These are phyloP conservation scores for Rhynchosporium secalis DNA, from an alignment of 2,329 filamentous ascomycete species.

Conservation along the genomic window DNA sequence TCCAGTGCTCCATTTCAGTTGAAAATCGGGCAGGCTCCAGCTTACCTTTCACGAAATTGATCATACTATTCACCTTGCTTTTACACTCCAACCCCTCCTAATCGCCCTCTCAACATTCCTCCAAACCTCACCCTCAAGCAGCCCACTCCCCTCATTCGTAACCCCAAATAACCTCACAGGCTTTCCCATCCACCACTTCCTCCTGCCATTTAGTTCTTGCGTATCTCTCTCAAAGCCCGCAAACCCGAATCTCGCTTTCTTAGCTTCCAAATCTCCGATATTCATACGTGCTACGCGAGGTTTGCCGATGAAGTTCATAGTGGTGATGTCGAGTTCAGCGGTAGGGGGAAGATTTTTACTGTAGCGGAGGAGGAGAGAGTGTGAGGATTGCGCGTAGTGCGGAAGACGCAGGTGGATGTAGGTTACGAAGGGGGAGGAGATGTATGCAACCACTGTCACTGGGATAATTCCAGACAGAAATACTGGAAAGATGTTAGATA, in stretches of 20 bases:
- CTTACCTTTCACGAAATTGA: not conserved
- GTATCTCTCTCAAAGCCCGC: conserved; percentile 38
- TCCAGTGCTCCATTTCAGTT: no score
- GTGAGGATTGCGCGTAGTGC: conserved; percentile 60
- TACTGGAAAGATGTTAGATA: conserved; percentile 44
- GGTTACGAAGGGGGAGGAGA: conserved; percentile 69
- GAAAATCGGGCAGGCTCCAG: not conserved
- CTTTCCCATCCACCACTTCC: conserved; percentile 37
- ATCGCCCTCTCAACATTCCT: conserved; percentile 32
- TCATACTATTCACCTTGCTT: conserved; percentile 1
- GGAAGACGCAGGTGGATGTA: conserved; percentile 72
- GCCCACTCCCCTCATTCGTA: conserved; percentile 29
- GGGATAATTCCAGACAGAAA: conserved; percentile 63
- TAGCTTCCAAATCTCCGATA: conserved; percentile 33
- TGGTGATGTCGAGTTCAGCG: conserved; percentile 43
- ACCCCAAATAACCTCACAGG: conserved; percentile 36
- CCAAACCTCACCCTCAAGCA: conserved; percentile 36
- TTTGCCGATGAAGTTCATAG: conserved; percentile 44
- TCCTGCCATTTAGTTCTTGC: conserved; percentile 25
- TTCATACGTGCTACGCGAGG: conserved; percentile 37
- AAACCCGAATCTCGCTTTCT: conserved; percentile 36
- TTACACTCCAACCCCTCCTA: conserved; percentile 19
- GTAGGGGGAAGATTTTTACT: conserved; percentile 51
- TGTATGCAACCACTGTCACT: conserved; percentile 62
- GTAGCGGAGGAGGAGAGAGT: conserved; percentile 51